phyloP scores from a whole-genome alignment of 116 monocot genomes.

The Posidonia oceanica region DNA sequence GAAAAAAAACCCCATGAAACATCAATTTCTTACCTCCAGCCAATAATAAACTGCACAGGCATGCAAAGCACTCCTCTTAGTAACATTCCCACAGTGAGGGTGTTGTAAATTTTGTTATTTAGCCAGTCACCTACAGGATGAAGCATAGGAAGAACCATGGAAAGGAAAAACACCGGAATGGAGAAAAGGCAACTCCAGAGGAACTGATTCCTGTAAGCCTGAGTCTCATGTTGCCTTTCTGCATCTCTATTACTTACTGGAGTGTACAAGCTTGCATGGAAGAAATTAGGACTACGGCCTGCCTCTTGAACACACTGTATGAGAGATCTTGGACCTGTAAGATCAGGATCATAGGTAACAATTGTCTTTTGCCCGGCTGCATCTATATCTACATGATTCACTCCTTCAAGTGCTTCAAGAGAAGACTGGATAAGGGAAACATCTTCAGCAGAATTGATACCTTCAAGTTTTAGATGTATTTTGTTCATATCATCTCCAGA shows the following conservation, averaged over 20 bases:
- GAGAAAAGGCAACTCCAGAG: constrained; percentile 84
- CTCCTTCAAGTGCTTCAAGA: constrained; percentile 63
- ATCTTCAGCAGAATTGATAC: constrained; percentile 45
- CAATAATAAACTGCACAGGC: constrained; percentile 87
- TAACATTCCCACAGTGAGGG: constrained; percentile 62
- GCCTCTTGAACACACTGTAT: constrained; percentile 61
- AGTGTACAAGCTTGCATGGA: constrained; percentile 51
- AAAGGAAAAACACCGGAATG: constrained; percentile 65
- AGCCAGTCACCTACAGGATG: constrained; percentile 61
- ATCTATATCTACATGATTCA: constrained; percentile 68
- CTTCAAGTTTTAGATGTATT: constrained; percentile 63
- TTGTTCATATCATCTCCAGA: constrained; percentile 69
- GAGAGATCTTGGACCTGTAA: constrained; percentile 76
- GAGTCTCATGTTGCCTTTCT: constrained; percentile 42
- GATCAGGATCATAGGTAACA: constrained; percentile 69
- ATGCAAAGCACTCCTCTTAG: constrained; percentile 65
- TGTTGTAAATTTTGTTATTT: constrained; percentile 34
- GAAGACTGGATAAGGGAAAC: constrained; percentile 39
- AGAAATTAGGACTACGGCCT: constrained; percentile 22
- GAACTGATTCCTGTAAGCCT: constrained; percentile 50
- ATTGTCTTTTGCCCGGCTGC: constrained; percentile 27
- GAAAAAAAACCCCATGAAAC: not conserved
- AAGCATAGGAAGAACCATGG: constrained; percentile 87
- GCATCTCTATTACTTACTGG: constrained; percentile 45
- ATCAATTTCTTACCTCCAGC: constrained; percentile 56